A percentile compares a stretch with the other conserved stretches of the same genome.
Conservation (phyloP, 2,329 filamentous ascomycete genomes). For the Diaporthe nobilis region DNA sequence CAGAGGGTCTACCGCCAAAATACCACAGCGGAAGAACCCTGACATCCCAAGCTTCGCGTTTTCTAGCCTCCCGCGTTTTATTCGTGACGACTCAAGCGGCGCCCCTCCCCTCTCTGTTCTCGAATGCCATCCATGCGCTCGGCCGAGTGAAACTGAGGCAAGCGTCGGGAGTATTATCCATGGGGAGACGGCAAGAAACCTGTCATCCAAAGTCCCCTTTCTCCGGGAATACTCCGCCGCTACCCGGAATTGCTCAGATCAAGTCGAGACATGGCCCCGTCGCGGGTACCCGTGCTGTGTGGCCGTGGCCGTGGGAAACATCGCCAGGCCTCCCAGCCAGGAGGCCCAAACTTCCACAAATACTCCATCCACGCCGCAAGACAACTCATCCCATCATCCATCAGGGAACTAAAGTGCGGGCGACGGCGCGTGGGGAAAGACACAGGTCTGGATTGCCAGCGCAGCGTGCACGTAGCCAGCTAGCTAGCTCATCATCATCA, state of each 20-base stretch:
- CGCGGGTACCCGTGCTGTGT: neutral
- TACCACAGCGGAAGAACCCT: neutral
- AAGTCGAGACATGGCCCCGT: slow-evolving; percentile 5
- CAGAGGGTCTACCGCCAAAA: neutral
- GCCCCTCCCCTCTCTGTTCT: neutral
- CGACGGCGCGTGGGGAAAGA: neutral
- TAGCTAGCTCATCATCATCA: slow-evolving; percentile 35
- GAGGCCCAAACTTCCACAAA: slow-evolving; percentile 8
- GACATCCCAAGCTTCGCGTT: neutral
- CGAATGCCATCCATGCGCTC: slow-evolving; percentile 18
- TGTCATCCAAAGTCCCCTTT: slow-evolving; percentile 23
- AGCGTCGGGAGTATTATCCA: slow-evolving; percentile 13
- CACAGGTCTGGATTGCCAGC: slow-evolving; percentile 15
- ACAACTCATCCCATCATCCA: slow-evolving; percentile 13
- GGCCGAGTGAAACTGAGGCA: slow-evolving; percentile 33
- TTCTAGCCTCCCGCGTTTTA: slow-evolving; percentile 32
- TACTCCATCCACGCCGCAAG: slow-evolving; percentile 7
- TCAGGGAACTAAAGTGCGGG: neutral
- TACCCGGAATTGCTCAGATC: slow-evolving; percentile 21
- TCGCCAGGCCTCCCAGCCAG: slow-evolving; percentile 1
- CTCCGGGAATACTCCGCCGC: slow-evolving; percentile 11
- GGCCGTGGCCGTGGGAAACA: neutral
- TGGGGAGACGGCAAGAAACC: neutral
- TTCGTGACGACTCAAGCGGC: slow-evolving; percentile 23
- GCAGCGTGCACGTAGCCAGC: slow-evolving; percentile 28